Conservation (phyloP, 768 basidiomycete genomes). For the Suillus luteus region DNA sequence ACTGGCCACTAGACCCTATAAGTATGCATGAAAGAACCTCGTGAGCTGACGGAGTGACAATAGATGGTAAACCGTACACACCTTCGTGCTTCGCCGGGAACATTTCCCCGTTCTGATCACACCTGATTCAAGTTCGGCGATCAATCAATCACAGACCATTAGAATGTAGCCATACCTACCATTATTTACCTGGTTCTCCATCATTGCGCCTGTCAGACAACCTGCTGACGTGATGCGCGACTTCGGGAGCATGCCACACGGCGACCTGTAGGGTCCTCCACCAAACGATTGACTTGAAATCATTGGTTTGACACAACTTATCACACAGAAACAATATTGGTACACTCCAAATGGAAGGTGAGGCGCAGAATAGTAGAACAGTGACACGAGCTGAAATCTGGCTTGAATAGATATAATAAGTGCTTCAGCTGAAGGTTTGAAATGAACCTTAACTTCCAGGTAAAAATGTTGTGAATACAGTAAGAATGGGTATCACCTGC, state of each 20-base stretch:
- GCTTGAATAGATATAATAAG: not conserved
- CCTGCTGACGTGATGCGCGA: not conserved
- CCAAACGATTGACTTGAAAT: not conserved
- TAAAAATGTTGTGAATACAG: not conserved
- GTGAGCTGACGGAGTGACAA: not conserved
- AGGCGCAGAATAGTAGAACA: not conserved
- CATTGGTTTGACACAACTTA: not conserved
- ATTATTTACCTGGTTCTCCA: not conserved
- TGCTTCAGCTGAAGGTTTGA: not conserved
- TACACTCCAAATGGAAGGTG: not conserved
- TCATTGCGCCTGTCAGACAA: not conserved
- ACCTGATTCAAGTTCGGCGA: not conserved
- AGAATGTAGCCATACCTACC: not conserved
- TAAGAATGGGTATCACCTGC: not conserved
- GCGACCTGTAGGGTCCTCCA: not conserved
- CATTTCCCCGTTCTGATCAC: not conserved
- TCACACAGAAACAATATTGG: slow-evolving; percentile 1
- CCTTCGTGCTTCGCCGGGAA: not conserved
- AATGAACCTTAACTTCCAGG: not conserved
- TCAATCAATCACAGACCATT: not conserved
- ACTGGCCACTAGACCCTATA: not conserved
- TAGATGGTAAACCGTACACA: not conserved
- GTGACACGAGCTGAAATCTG: not conserved
- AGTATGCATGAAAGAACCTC: not conserved
- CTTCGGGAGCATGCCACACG: not conserved